These are phyloP conservation scores for Sanghuangporus weigelae DNA, from an alignment of 1,284 basidiomycete genomes.

Conservation along the genomic window DNA sequence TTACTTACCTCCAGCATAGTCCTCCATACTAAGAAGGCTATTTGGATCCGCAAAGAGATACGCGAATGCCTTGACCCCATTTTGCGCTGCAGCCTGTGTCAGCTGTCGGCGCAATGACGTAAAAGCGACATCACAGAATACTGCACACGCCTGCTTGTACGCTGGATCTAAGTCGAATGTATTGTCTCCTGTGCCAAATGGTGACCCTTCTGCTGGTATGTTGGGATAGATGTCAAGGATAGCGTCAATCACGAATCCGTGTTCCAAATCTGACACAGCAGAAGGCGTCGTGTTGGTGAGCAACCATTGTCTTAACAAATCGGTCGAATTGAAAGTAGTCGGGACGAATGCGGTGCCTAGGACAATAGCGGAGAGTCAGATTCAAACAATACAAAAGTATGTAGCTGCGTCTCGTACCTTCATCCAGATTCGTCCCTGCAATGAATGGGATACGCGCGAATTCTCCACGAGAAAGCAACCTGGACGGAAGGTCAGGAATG, in stretches of 20 bases:
- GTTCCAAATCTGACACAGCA: constrained; percentile 20
- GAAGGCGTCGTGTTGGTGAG: constrained; percentile 32
- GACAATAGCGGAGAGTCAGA: not conserved
- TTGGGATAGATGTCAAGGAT: constrained; percentile 45
- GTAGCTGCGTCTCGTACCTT: constrained; percentile 29
- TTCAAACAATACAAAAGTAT: not conserved
- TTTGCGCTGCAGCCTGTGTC: constrained; percentile 33
- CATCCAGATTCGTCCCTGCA: constrained; percentile 44
- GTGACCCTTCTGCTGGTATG: constrained; percentile 42
- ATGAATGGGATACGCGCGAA: constrained; percentile 44
- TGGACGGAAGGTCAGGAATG: constrained; percentile 37
- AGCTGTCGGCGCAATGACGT: constrained; percentile 37
- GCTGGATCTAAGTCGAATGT: constrained; percentile 41
- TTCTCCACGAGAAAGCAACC: constrained; percentile 28
- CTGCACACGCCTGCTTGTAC: constrained; percentile 41
- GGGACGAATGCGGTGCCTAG: constrained; percentile 37
- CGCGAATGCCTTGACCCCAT: constrained; percentile 38
- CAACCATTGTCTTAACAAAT: constrained; percentile 25
- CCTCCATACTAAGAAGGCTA: constrained; percentile 24
- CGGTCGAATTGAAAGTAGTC: constrained; percentile 26
- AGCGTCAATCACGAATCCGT: constrained; percentile 26
- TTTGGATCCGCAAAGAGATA: constrained; percentile 47
- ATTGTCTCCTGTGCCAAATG: constrained; percentile 44
- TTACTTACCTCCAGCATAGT: not conserved
- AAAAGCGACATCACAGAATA: constrained; percentile 38